Base-by-base conservation (phyloP, 768 basidiomycete genomes). In the Pulveroboletus ravenelii region DNA sequence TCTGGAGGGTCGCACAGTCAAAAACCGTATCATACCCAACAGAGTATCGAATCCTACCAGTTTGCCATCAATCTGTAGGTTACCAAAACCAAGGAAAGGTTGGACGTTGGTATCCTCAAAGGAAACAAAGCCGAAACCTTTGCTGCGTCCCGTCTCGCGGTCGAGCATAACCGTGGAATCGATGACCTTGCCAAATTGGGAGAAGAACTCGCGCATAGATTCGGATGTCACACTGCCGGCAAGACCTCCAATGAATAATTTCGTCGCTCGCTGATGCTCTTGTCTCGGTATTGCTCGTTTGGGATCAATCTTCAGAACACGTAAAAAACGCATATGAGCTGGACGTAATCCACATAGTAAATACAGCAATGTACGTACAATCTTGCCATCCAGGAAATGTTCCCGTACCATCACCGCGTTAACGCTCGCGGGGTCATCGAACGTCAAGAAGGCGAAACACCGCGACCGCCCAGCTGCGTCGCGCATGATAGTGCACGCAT, bases 151-250 rank as follows among this genome's bases (percentile, higher is more conserved):
- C 4, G 93, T 93, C 69, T 97, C 93, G 39, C 93, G 86, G 70
- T 99, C 96, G 59, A 96, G 78, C 96, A 98, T 99, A 58, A 99
- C 93, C 1, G 95, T 98, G 40, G 95, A 93, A 67, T 99, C 95
- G 61, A 96, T 88, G 56, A 99, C 93, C 58, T 85, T 87, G 53
- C 96, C 96, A 59, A 89, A 98, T 65, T 94, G 88, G 38, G 85
- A 84, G 71, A 98, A 95, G 73, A 89, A 97, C 47, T 84, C 82
- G 57, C 89, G 84, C 85, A 98, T 89, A 1, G 86, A 88, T 61
- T 96, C 93, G 18, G 90, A 91, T 5, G 93, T 97, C 31, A 97
- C 93, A 48, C 84, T 85, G 15, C 88, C 86, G 3, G 94, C 88
- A 1, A 99, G 78, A 18, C 94, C 93, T 39, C 96, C 95, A 31